A percentile compares a stretch with the other conserved stretches of the same genome.
These are phyloP conservation scores for Spathaspora gorwiae DNA, from an alignment of 805 yeast species.

Conservation along the genomic window DNA sequence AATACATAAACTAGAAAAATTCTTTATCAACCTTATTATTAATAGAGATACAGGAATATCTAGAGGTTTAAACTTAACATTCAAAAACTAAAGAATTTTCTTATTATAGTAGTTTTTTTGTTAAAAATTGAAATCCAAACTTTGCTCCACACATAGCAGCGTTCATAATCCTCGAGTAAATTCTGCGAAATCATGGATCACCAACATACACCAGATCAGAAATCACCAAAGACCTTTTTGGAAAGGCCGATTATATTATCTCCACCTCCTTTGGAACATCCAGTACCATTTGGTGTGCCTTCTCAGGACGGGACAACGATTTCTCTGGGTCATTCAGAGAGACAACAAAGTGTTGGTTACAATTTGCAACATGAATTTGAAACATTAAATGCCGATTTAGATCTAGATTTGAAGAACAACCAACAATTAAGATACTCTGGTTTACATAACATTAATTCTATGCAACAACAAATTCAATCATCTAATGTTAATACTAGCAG, in stretches of 20 bases:
- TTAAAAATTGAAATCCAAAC: too few relatives aligned
- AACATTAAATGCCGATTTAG: slow-evolving; percentile 43
- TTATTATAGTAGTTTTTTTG: too few relatives aligned
- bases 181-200: slow-evolving; percentile 3
- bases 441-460: not conserved
- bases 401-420: slow-evolving; percentile 33
- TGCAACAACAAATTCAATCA: slow-evolving; percentile 1
- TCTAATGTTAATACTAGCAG: not conserved
- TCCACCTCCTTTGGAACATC: slow-evolving; percentile 36
- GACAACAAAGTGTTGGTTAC: slow-evolving; percentile 43
- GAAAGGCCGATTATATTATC: slow-evolving; percentile 39
- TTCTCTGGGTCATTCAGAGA: slow-evolving; percentile 10
- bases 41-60: too few relatives aligned
- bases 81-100: too few relatives aligned
- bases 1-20: too few relatives aligned
- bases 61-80: too few relatives aligned
- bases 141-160: too few relatives aligned
- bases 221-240: slow-evolving; percentile 4
- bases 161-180: too few relatives aligned
- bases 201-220: not conserved
- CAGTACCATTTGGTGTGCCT: not conserved
- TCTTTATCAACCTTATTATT: too few relatives aligned
- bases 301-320: not conserved
- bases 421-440: not conserved
- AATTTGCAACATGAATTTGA: slow-evolving; percentile 45